Evolutionary conservation across 2,329 filamentous ascomycete genomes (phyloP).

Genomic region (Phaeosphaeria sp.): DNA sequence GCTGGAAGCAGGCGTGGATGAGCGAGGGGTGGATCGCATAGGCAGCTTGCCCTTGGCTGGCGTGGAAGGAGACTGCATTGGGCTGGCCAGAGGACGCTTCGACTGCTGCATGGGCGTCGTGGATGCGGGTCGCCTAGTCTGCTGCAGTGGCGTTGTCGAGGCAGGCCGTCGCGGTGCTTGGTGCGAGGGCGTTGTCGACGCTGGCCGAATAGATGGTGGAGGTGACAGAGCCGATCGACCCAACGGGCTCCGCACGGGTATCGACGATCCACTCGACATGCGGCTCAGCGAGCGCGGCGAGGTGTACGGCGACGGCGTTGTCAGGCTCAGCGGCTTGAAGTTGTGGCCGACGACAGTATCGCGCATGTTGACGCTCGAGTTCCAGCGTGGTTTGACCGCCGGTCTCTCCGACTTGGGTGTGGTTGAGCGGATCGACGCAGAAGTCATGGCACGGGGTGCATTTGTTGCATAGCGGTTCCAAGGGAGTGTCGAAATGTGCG

Average conservation of each 20-base stretch:
- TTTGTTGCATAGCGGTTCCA: constrained; percentile 9
- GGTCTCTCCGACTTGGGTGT: constrained; percentile 38
- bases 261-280: constrained; percentile 41
- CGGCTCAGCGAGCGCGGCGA: constrained; percentile 29
- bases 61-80: constrained; percentile 40
- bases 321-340: constrained; percentile 44
- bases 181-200: constrained; percentile 42
- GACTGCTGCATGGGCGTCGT: constrained; percentile 39
- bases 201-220: constrained; percentile 16
- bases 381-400: constrained; percentile 47
- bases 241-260: constrained; percentile 45
- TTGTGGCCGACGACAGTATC: constrained; percentile 49
- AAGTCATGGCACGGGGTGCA: constrained; percentile 32
- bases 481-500: constrained; percentile 21
- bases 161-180: constrained; percentile 25
- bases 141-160: constrained; percentile 41
- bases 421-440: constrained; percentile 35
- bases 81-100: constrained; percentile 36
- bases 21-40: constrained; percentile 26
- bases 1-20: constrained; percentile 31
- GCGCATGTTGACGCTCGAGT: constrained; percentile 45
- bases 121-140: constrained; percentile 30
- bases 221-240: constrained; percentile 37
- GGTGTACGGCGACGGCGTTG: constrained; percentile 42
- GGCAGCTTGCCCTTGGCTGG: constrained; percentile 33